Conservation (phyloP, 176 grass and related monocot genomes). For the Zea luxurians region DNA sequence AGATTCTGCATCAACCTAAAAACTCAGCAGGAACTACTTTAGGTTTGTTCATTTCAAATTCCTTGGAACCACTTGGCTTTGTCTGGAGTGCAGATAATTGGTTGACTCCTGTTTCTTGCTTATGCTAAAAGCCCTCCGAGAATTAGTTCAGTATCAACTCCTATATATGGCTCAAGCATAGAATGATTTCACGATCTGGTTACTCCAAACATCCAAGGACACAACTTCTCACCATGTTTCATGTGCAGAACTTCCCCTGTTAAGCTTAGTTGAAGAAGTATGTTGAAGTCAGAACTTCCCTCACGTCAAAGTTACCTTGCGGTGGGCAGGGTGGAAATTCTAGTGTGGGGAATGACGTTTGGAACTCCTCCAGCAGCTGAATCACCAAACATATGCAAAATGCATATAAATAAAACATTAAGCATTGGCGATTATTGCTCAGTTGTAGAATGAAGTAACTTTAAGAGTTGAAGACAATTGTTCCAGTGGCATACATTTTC, state of each 20-base stretch:
- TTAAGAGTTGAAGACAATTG: constrained; percentile 11
- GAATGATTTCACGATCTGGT: not conserved
- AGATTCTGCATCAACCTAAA: constrained; percentile 51
- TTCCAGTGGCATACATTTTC: constrained; percentile 65
- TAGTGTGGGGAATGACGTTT: constrained; percentile 60
- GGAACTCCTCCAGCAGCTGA: constrained; percentile 79
- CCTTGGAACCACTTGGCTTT: constrained; percentile 23
- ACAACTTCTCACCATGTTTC: constrained; percentile 15
- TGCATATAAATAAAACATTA: constrained; percentile 20
- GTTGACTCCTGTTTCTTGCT: constrained; percentile 24
- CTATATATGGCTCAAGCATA: not conserved
- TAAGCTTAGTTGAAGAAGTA: constrained; percentile 90
- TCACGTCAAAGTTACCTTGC: constrained; percentile 73
- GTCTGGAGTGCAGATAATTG: not conserved
- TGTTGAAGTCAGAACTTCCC: constrained; percentile 68
- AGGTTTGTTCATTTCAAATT: not conserved
- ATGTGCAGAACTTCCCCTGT: not conserved
- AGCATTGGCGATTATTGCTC: not conserved
- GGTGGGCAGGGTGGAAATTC: constrained; percentile 78
- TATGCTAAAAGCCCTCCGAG: constrained; percentile 5
- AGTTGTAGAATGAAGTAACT: not conserved
- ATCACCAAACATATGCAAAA: constrained; percentile 36
- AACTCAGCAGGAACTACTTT: constrained; percentile 39
- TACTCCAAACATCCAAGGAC: constrained; percentile 5
- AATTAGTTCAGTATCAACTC: not conserved